Percentiles rank a stretch among this genome's conserved stretches.
Evolutionary conservation across 306 rosid genomes (phyloP).

Genomic region (Pterocarpus santalinus): DNA sequence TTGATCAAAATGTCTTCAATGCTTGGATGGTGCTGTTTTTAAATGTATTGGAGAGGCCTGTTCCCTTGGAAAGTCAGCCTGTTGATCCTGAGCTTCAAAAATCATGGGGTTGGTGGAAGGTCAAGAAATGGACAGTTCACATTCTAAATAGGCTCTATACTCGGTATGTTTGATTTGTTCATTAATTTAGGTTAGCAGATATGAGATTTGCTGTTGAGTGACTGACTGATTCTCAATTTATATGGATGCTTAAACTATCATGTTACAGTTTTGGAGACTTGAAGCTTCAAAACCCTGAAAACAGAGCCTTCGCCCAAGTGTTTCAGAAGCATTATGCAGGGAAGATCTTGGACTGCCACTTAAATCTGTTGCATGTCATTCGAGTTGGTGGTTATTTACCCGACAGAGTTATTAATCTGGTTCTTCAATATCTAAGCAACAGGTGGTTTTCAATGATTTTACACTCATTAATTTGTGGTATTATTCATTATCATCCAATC

Average conservation of each 20-base stretch:
- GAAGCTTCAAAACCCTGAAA: conserved; percentile 93
- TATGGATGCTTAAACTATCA: not conserved
- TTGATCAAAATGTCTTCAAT: conserved; percentile 82
- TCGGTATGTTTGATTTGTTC: conserved; percentile 59
- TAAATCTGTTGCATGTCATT: conserved; percentile 80
- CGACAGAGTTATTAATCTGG: conserved; percentile 87
- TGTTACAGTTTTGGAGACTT: conserved; percentile 88
- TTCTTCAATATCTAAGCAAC: conserved; percentile 94
- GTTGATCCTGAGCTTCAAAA: conserved; percentile 83
- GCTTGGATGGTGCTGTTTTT: conserved; percentile 96
- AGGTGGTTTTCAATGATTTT: conserved; percentile 58
- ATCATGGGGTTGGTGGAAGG: conserved; percentile 99
- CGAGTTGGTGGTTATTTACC: conserved; percentile 94
- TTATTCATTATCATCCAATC: not conserved
- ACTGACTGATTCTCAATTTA: conserved; percentile 25
- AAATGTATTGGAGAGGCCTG: conserved; percentile 88
- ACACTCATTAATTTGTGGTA: too few species aligned
- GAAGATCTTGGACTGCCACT: conserved; percentile 89
- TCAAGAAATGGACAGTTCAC: conserved; percentile 98
- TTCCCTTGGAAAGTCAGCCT: conserved; percentile 96
- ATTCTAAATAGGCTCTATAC: conserved; percentile 91
- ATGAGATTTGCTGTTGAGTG: not conserved
- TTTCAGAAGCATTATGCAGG: conserved; percentile 96
- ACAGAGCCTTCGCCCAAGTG: conserved; percentile 92
- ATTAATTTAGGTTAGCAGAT: too few species aligned